A percentile compares a stretch with the other conserved stretches of the same genome.
These are phyloP conservation scores for Cubamyces sp. DNA, from an alignment of 768 basidiomycete species.

Conservation along the genomic window DNA sequence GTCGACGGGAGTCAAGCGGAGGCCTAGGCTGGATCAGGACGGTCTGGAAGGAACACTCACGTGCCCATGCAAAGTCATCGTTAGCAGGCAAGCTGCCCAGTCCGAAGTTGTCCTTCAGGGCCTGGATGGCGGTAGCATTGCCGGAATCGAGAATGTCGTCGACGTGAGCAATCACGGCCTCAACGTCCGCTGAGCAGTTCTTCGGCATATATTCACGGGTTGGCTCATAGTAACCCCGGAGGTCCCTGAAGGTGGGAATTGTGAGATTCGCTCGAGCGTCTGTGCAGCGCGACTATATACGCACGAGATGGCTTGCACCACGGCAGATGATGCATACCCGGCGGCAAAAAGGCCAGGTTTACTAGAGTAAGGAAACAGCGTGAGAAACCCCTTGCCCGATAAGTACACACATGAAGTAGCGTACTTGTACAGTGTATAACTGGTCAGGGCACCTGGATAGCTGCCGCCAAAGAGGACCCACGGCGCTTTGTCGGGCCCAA, in stretches of 20 bases:
- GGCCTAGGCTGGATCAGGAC: too few species aligned
- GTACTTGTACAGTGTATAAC: conserved; percentile 73
- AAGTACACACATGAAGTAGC: conserved; percentile 19
- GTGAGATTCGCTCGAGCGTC: background rate
- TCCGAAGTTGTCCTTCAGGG: conserved; percentile 61
- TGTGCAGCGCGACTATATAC: background rate
- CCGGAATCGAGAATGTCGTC: conserved; percentile 56
- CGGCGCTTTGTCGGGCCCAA: conserved; percentile 55
- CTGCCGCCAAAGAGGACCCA: conserved; percentile 50
- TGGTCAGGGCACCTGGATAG: conserved; percentile 51
- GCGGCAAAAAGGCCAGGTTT: conserved; percentile 63
- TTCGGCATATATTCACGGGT: conserved; percentile 66
- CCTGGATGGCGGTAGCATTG: conserved; percentile 50
- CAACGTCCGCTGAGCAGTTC: conserved; percentile 76
- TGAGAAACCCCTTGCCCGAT: background rate
- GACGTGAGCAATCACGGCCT: conserved; percentile 63
- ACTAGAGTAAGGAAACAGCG: conserved; percentile 36
- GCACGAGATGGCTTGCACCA: conserved; percentile 63
- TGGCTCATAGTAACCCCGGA: conserved; percentile 76
- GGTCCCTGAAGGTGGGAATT: conserved; percentile 43
- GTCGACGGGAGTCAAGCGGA: background rate
- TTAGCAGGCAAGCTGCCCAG: conserved; percentile 54
- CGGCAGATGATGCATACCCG: conserved; percentile 67
- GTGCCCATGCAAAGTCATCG: conserved; percentile 67
- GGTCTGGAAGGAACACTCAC: conserved; percentile 35